phyloP scores from a whole-genome alignment of 495 filamentous ascomycete genomes.

The Hypoxylon perforatum region DNA sequence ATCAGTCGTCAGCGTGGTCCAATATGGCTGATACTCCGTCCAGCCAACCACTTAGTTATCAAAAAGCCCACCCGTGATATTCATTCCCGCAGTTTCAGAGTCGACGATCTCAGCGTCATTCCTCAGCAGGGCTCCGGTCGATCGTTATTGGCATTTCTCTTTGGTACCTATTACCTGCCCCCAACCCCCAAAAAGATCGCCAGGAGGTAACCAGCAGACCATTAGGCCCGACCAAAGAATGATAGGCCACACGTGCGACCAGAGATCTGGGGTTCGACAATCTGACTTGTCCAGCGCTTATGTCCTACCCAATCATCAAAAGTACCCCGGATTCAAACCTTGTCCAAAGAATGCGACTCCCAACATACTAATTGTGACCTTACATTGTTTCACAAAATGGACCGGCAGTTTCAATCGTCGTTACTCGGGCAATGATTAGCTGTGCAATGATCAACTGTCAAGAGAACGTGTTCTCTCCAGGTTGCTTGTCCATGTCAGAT shows the following conservation, averaged over 20 bases:
- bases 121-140: slow-evolving; percentile 13
- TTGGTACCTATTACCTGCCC: too few species aligned
- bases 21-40: too few species aligned
- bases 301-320: background rate
- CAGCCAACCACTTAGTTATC: background rate
- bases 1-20: too few species aligned
- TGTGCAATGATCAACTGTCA: too few species aligned
- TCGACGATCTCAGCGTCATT: slow-evolving; percentile 39
- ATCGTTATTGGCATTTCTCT: slow-evolving; percentile 7
- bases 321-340: slow-evolving; percentile 22
- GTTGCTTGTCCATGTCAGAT: background rate
- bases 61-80: slow-evolving; percentile 6
- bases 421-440: background rate
- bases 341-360: background rate
- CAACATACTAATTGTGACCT: background rate
- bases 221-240: background rate
- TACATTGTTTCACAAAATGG: background rate
- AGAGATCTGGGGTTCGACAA: slow-evolving; percentile 14
- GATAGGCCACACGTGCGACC: slow-evolving; percentile 11
- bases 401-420: background rate
- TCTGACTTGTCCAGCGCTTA: slow-evolving; percentile 2
- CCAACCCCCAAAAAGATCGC: slow-evolving; percentile 19
- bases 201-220: background rate
- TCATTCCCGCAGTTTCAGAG: slow-evolving; percentile 36
- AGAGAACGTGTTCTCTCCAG: background rate